phyloP scores from a whole-genome alignment of 2,329 filamentous ascomycete species.

The Moelleriella libera region DNA sequence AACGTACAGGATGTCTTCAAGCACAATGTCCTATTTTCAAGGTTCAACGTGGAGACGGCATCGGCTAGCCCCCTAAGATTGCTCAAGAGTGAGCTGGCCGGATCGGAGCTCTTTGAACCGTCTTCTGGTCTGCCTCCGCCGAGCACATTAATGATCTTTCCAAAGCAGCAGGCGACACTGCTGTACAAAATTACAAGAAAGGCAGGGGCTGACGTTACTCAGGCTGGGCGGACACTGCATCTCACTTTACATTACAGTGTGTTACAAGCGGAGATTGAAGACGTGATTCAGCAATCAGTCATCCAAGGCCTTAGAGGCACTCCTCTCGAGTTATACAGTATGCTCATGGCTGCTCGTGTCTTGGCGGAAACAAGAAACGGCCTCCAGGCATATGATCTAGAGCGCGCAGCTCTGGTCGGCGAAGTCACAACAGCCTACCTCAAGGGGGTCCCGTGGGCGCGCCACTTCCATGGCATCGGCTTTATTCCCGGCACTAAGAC shows the following conservation, averaged over 20 bases:
- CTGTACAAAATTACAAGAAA: conserved; percentile 64
- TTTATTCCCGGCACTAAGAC: conserved; percentile 18
- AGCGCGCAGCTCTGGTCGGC: conserved; percentile 39
- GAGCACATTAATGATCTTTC: conserved; percentile 52
- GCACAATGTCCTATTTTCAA: conserved; percentile 64
- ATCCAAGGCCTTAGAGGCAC: conserved; percentile 21
- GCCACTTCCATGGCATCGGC: conserved; percentile 36
- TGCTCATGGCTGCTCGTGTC: conserved; percentile 29
- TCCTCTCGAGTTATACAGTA: conserved; percentile 29
- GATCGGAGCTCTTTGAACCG: conserved; percentile 55
- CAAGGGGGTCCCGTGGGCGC: conserved; percentile 29
- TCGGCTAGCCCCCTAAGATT: conserved; percentile 62
- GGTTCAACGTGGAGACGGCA: conserved; percentile 80
- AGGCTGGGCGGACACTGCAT: conserved; percentile 34
- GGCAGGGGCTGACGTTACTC: conserved; percentile 17
- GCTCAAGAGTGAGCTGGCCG: conserved; percentile 53
- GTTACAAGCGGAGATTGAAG: conserved; percentile 58
- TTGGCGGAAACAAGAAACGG: conserved; percentile 26
- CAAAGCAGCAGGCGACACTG: conserved; percentile 67
- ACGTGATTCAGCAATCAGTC: conserved; percentile 30
- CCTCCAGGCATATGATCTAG: conserved; percentile 36
- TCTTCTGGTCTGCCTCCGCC: conserved; percentile 40
- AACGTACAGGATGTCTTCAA: conserved; percentile 97
- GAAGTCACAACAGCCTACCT: conserved; percentile 36
- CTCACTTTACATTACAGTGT: conserved; percentile 65